Conservation (phyloP, 2,329 filamentous ascomycete species). For the Alternaria hordeiaustralica region DNA sequence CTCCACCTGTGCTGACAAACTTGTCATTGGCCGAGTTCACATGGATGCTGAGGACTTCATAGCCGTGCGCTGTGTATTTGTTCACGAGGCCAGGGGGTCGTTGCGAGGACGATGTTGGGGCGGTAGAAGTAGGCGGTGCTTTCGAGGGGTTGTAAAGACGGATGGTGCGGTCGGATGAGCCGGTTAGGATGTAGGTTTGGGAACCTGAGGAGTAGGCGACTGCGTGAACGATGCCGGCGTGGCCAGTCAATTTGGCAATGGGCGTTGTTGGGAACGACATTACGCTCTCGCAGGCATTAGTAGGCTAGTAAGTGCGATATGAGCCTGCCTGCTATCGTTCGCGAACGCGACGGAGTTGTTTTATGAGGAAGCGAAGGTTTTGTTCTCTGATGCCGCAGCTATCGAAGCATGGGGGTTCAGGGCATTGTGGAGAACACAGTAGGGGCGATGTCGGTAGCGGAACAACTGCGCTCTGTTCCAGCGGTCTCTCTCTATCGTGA, state of each 20-base stretch:
- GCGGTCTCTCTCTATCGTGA: background rate
- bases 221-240: conserved; percentile 57
- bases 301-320: background rate
- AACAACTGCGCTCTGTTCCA: background rate
- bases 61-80: conserved; percentile 87
- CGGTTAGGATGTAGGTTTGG: conserved; percentile 73
- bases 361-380: background rate
- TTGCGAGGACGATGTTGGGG: conserved; percentile 32
- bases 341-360: background rate
- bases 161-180: conserved; percentile 82
- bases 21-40: conserved; percentile 78
- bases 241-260: conserved; percentile 51
- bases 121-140: conserved; percentile 48
- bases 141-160: conserved; percentile 82
- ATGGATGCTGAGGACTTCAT: conserved; percentile 83
- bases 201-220: conserved; percentile 57
- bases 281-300: conserved; percentile 24
- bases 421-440: conserved; percentile 20
- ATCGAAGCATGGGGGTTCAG: conserved; percentile 13
- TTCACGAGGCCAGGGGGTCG: conserved; percentile 69
- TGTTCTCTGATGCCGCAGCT: conserved; percentile 8
- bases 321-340: background rate
- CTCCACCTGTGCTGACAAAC: conserved; percentile 87
- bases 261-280: conserved; percentile 50
- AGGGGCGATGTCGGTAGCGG: background rate